Evolutionary conservation across 805 yeast species (phyloP).

Genomic region (Zygosaccharomyces bailii): DNA sequence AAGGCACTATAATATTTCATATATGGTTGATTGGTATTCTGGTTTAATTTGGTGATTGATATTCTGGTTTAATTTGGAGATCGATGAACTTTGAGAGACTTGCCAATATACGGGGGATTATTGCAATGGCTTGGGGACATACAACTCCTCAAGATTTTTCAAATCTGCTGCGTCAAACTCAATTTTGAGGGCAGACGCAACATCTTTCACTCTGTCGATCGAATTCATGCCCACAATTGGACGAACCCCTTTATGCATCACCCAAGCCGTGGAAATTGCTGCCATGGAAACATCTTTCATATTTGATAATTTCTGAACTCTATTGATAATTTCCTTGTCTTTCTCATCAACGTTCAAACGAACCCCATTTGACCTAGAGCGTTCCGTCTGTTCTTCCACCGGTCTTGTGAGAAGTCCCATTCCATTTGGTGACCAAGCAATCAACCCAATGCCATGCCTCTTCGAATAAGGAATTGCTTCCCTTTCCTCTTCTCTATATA

Average conservation of each 20-base stretch:
- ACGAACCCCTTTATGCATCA: slow-evolving; percentile 44
- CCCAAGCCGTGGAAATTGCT: slow-evolving; percentile 53
- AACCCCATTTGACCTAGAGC: neutral
- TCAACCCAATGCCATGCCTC: slow-evolving; percentile 49
- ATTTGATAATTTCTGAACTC: slow-evolving; percentile 54
- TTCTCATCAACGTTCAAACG: neutral
- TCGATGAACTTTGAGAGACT: too few relatives aligned
- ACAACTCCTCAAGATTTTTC: slow-evolving; percentile 24
- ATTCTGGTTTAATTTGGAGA: too few relatives aligned
- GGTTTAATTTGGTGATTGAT: too few relatives aligned
- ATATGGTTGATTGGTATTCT: too few relatives aligned
- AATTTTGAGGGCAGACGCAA: slow-evolving; percentile 41
- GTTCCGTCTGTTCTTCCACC: slow-evolving; percentile 14
- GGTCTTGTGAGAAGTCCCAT: slow-evolving; percentile 56
- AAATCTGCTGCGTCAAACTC: slow-evolving; percentile 34
- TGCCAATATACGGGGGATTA: too few relatives aligned
- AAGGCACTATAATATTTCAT: too few relatives aligned
- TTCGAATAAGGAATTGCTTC: slow-evolving; percentile 57
- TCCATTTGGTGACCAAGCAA: slow-evolving; percentile 62
- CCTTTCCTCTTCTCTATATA: slow-evolving; percentile 60
- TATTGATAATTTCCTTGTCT: slow-evolving; percentile 39
- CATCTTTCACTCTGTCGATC: slow-evolving; percentile 50
- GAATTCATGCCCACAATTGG: slow-evolving; percentile 59
- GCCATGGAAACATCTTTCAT: slow-evolving; percentile 52
- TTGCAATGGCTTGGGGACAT: slow-evolving; percentile 14